phyloP scores from a whole-genome alignment of 768 basidiomycete genomes.

The Hortiboletus campestris region DNA sequence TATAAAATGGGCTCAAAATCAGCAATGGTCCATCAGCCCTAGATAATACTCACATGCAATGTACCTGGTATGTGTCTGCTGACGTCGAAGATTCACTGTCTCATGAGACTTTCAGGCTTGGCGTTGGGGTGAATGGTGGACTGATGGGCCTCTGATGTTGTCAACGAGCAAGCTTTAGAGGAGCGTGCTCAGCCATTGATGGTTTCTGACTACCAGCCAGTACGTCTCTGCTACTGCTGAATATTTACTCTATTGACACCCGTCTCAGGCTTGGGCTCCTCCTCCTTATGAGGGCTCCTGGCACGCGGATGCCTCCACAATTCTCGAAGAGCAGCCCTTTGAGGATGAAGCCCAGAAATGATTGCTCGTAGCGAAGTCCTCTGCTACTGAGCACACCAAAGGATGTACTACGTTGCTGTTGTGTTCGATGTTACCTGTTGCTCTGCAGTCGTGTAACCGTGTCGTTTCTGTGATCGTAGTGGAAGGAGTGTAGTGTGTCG shows the following conservation, averaged over 20 bases:
- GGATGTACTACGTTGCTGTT: not conserved
- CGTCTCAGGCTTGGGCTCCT: not conserved
- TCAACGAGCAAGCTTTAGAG: not conserved
- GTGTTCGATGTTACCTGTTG: not conserved
- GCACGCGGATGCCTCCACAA: not conserved
- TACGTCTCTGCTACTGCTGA: not conserved
- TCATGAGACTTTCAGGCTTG: not conserved
- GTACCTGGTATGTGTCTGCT: too few species aligned
- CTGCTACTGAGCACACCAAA: not conserved
- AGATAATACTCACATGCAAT: too few species aligned
- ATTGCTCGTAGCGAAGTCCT: not conserved
- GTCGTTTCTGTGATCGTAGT: not conserved
- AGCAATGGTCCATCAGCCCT: too few species aligned
- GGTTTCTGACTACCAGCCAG: not conserved
- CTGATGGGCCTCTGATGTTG: fast-evolving
- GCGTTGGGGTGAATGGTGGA: too few species aligned
- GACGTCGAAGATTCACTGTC: too few species aligned
- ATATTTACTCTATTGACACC: not conserved
- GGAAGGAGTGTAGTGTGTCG: too few species aligned
- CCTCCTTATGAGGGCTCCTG: not conserved
- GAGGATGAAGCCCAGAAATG: not conserved
- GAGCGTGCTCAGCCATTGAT: not conserved
- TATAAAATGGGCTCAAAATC: too few species aligned
- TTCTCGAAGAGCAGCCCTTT: not conserved
- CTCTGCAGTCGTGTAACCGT: not conserved